Conservation (phyloP, 106 monocot species). For the Phalaenopsis aphrodite region DNA sequence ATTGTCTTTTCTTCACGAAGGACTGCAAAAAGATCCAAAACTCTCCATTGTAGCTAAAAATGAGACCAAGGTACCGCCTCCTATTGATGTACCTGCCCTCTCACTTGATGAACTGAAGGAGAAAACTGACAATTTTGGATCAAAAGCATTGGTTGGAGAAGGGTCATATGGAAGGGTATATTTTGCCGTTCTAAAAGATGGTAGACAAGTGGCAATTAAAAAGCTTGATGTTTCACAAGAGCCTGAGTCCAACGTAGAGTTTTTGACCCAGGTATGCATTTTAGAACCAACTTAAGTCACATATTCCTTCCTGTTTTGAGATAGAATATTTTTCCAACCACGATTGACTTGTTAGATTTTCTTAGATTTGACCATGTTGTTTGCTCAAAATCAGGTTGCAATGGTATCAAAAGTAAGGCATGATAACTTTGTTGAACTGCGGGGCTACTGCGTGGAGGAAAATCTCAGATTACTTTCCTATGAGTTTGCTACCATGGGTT, state of each 20-base stretch:
- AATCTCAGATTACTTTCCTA: slow-evolving; percentile 38
- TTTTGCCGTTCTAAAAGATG: slow-evolving; percentile 39
- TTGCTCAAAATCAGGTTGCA: slow-evolving; percentile 28
- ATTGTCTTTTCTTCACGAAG: not conserved
- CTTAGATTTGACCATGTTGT: not conserved
- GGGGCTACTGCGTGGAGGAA: slow-evolving; percentile 46
- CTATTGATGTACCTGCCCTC: slow-evolving; percentile 43
- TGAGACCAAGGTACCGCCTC: slow-evolving; percentile 11
- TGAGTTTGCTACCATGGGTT: slow-evolving; percentile 62
- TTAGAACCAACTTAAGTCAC: not conserved
- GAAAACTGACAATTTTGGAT: slow-evolving; percentile 46
- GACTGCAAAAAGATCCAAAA: slow-evolving; percentile 6
- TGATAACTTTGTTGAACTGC: slow-evolving; percentile 45
- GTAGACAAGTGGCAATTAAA: slow-evolving; percentile 40
- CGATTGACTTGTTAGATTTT: not conserved
- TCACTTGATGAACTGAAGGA: slow-evolving; percentile 46
- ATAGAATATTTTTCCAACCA: not conserved
- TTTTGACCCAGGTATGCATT: slow-evolving; percentile 21
- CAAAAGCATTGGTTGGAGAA: slow-evolving; percentile 46
- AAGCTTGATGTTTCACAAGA: slow-evolving; percentile 41
- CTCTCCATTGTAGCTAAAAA: not conserved
- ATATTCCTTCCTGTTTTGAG: not conserved
- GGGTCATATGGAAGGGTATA: slow-evolving; percentile 65
- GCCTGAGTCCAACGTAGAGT: slow-evolving; percentile 12
- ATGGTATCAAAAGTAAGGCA: slow-evolving; percentile 43